Evolutionary conservation across 768 basidiomycete species (phyloP), one percentile per base, ranked within the genome.

Genomic region (Tephrocybe sp.): DNA sequence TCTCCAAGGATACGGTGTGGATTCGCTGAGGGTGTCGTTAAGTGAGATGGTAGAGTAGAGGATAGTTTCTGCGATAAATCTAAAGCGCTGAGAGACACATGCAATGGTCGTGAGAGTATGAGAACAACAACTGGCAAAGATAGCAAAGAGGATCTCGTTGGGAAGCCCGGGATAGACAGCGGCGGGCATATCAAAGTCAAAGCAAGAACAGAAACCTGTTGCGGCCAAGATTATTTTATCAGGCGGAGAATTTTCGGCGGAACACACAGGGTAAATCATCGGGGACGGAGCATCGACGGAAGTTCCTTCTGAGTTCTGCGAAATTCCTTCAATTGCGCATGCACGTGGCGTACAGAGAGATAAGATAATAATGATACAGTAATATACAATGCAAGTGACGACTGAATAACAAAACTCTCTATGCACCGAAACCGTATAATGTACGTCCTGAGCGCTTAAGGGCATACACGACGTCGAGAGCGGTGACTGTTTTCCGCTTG

Each of bases 401-500:
- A 31, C 35, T 34, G 36, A 32, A 53, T 48, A 48, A 35, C 22
- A n/a, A 45, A 52, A 48, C 48, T 39, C 53, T 68, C 75, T 82
- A 92, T 72, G 87, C 89, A 67, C 91, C 91, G 78, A 94, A 92
- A 73, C 92, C 93, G 67, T 95, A 96, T 22, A 96, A 83, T 14
- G 92, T 95, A 60, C 92, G 85, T 22, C 88, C 89, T 39, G 86
- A 89, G 23, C 89, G 85, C 71, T 91, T 90, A 34, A 91, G 80
- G 4, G 89, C 89, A 57, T 91, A 92, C 3, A 91, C 89, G 31
- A 91, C 94, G 64, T 98, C 94, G 56, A 98, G 88, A 1, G 94
- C 92, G 41, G 94, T 96, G 44, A 96, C 93, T 19, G 92, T 94
- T 73, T 91, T 92, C 67, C 92, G 79, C 75, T 96, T 96, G 39